These are phyloP conservation scores for Raddia guianensis DNA, from an alignment of 176 grass and related monocot species.

Conservation along the genomic window DNA sequence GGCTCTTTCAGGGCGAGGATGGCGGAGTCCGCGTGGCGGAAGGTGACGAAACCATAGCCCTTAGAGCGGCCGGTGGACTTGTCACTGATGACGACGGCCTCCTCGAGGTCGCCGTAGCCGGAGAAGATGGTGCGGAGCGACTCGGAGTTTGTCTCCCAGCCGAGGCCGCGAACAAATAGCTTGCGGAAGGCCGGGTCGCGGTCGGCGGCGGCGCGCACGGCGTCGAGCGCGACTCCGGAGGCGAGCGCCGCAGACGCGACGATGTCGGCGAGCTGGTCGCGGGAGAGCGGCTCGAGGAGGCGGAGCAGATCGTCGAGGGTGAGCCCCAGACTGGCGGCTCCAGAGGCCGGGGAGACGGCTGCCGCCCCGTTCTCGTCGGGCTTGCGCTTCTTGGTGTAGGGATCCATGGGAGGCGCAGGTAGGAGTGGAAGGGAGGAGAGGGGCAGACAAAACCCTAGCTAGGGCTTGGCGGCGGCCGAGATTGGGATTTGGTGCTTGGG, in stretches of 20 bases:
- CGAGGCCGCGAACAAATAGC: constrained; percentile 89
- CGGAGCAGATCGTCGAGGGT: constrained; percentile 70
- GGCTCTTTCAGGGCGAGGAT: constrained; percentile 92
- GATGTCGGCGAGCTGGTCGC: constrained; percentile 86
- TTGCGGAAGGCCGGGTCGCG: constrained; percentile 79
- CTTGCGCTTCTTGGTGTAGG: constrained; percentile 78
- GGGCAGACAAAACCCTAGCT: constrained; percentile 62
- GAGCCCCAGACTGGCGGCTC: constrained; percentile 45
- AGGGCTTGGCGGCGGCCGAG: constrained; percentile 34
- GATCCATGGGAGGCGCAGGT: constrained; percentile 52
- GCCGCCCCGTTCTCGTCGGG: constrained; percentile 61
- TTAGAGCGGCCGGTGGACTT: constrained; percentile 82
- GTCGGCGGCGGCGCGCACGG: constrained; percentile 72
- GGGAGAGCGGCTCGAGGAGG: constrained; percentile 77
- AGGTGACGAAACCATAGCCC: constrained; percentile 96
- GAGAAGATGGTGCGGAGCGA: constrained; percentile 75
- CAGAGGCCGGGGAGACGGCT: constrained; percentile 39
- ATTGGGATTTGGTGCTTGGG: not conserved
- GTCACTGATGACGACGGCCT: constrained; percentile 86
- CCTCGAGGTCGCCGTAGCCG: constrained; percentile 80
- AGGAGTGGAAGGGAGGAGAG: too few species aligned
- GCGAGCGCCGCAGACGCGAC: constrained; percentile 60
- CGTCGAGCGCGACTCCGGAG: constrained; percentile 58
- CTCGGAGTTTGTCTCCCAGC: constrained; percentile 86
- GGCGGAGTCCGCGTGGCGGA: constrained; percentile 84